Evolutionary conservation across 148 eudicot genomes (phyloP), one percentile per base, ranked within the genome.

Genomic region (Polygonum aviculare): DNA sequence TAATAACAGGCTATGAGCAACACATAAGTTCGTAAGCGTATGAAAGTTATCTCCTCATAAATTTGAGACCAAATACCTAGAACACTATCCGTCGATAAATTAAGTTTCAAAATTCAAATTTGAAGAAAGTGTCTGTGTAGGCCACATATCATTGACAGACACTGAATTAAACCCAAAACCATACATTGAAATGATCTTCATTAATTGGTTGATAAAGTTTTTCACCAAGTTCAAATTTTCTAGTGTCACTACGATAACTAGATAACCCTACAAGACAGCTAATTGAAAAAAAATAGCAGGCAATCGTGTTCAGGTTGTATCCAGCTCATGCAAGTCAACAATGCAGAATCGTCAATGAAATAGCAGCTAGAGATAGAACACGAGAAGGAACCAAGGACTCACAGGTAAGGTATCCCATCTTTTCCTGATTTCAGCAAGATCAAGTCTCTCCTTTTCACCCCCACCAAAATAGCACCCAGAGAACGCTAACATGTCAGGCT

Each of bases 381-480:
- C 4, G 45, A 70, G 49, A 41, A 33, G 51, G 69, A 60, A 31
- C 69, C 54, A 50, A 59, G 35, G 65, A 81, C 97, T 89, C 86
- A 95, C 99, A 5, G 99, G 99, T 84, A 95, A 86, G 12, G 97
- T 93, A 47, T 86, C 84, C 99, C 99, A 95, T 78, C 99, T 82
- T 87, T 95, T 95, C 81, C 99, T 90, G 79, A 95, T 92, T 81
- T 89, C 93, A 77, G 90, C 91, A 40, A 95, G 96, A 81, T 95
- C 99, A 14, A 79, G 74, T 78, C 88, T 89, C 84, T 95, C 99
- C 78, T 91, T 95, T 74, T 92, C 97, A 79, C 99, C 99, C 36
- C 99, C 99, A 69, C 97, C 99, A 80, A 86, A 95, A 86, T 95
- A 95, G 82, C 99, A 95, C 18, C 99, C 99, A 72, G 99, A 95